Evolutionary conservation across 2,329 filamentous ascomycete species (phyloP), one percentile per base, ranked within the genome.

Genomic region (Exophiala viscosa): DNA sequence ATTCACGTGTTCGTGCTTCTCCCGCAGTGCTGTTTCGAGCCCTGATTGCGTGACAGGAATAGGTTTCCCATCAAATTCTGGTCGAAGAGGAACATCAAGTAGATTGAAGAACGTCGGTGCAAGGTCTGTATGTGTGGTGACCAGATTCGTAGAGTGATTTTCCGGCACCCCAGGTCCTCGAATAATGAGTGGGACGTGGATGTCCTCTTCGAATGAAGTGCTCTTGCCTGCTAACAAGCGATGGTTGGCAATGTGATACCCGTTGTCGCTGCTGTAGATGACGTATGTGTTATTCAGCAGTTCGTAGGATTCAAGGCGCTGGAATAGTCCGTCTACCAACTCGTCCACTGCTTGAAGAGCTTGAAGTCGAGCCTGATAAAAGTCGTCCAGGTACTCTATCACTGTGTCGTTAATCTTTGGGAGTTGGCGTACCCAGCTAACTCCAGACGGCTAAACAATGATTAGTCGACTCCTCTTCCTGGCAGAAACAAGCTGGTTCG

Each of bases 51-150:
- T 20, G 2, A 76, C 47, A 0, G 75, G 72, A 38, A 84, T 81
- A 0, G 79, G 72, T 0, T 73, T 69, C 0, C 81, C 82, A 48
- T 85, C 82, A 62, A 84, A 81, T 41, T 82, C 77, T 0, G 69
- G 60, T 0, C 75, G 70, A 2, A 73, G 60, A 8, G 43, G 43
- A 17, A 48, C 42, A 1, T 47, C 46, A 11, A 50, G 48, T 11
- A 60, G 39, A 11, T 45, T 66, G 36, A 85, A 70, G 6, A 86
- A 64, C 0, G 83, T 86, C 0, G 84, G 82, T 0, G 80, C 81
- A 1, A 87, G 67, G 59, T 86, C 84, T 3, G 82, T 82, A 55
- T 87, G 84, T 0, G 81, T 79, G 0, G 80, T 84, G 2, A 81
- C 77, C 4, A 74, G 64, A 28, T 77, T 66, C 2, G 71, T 66